Evolutionary conservation across 1,284 basidiomycete genomes (phyloP), one percentile per base, ranked within the genome.

Genomic region (Tylopilus sp.): DNA sequence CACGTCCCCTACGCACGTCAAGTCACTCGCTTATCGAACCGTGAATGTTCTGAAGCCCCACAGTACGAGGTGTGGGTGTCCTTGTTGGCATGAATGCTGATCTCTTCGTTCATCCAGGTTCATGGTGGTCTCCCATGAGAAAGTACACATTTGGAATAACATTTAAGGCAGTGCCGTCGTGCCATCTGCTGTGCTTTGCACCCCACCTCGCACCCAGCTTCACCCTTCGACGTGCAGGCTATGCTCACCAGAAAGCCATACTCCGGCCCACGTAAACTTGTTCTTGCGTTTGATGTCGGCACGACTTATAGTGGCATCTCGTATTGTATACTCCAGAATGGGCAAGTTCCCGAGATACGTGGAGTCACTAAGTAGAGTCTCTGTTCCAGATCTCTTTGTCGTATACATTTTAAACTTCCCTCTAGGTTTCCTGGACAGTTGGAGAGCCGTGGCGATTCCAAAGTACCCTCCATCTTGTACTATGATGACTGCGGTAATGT

Each of bases 401-500:
- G 15, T 28, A 9, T 11, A 2, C 21, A 6, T 23, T 33, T 9
- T 12, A 34, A 30, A 43, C 16, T 12, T 19, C 12, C 5, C 18
- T 31, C 8, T 41, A 74, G 73, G 34, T 72, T 64, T 46, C 69
- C 70, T 13, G 67, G 64, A 5, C 68, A 72, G 44, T 59, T 65
- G 43, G 55, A 66, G 46, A 58, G 56, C 1, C 59, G 59, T 0
- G 63, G 68, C 1, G 60, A 75, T 40, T 72, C 70, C 0, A 79
- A 57, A 34, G 75, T 79, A 4, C 78, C 78, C 0, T 74, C 76
- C 0, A 59, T 78, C 9, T 62, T 80, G 35, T 78, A 71, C 50
- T 80, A 80, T 54, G 71, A 74, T 46, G 43, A 49, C 4, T 45
- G 61, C 5, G 77, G 77, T 1, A 59, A 53, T 2, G 66, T 75